Base-by-base conservation (phyloP, 352 stramenopile genomes). In the Phytophthora tubulina region DNA sequence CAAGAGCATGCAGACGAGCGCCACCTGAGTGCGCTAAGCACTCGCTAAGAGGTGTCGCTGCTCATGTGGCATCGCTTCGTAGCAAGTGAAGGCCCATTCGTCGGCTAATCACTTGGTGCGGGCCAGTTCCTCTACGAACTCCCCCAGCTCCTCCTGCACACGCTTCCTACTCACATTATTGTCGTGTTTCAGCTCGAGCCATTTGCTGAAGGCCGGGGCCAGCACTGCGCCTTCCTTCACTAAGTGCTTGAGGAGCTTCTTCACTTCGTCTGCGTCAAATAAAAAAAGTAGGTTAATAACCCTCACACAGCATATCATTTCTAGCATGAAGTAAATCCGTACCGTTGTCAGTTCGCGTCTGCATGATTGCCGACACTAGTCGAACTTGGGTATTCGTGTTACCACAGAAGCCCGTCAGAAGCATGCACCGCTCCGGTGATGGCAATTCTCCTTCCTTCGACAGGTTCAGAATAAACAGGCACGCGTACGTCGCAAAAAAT, bases 111-210 rank as follows among this genome's bases (percentile, higher is more conserved):
- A 92, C 83, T 94, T 94, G 73, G 71, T 81, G 63, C 82, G 84
- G 67, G 80, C 76, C 72, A 94, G 58, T 49, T 89, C 81, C 63
- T 91, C 84, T 81, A 93, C 74, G 72, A 93, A 92, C 76, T 84
- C 75, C 55, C 85, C 82, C 52, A 94, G 77, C 59, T 89, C 82
- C 31, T 79, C 80, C 48, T 91, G 59, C 59, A 88, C 85, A 32
- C 84, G 80, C 80, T 91, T 91, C 72, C 86, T 88, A 77, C 70
- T 78, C 55, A 84, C 79, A 79, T 82, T 93, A 82, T 86, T 86
- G 78, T 94, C 85, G 64, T 82, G 79, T 75, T 90, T 90, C 46
- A 92, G 70, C 53, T 92, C 85, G 14, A 91, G 78, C 88, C 88
- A 96, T 65, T 86, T 90, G 74, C 35, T 74, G 31, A 92, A 85